phyloP scores from a whole-genome alignment of 176 grass and related monocot species.

The Oryza australiensis region DNA sequence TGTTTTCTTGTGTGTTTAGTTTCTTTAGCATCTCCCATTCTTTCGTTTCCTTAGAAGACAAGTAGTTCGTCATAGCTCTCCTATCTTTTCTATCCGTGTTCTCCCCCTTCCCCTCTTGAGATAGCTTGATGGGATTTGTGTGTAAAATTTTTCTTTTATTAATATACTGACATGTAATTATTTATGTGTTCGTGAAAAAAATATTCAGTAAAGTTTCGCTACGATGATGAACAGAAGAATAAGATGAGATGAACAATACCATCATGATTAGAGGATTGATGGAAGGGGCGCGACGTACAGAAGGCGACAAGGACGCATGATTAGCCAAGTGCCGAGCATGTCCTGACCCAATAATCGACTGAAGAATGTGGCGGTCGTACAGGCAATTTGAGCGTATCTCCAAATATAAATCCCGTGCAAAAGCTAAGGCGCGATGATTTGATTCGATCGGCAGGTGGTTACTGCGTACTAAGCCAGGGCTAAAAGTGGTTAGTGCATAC shows the following conservation, averaged over 20 bases:
- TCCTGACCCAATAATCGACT: conserved; percentile 20
- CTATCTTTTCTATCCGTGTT: too few relatives aligned
- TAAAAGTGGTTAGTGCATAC: conserved; percentile 15
- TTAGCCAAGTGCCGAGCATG: conserved; percentile 42
- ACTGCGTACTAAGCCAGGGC: not conserved
- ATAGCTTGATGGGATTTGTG: too few relatives aligned
- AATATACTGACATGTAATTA: too few relatives aligned
- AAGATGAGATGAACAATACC: not conserved
- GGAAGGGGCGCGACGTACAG: not conserved
- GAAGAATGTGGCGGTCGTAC: conserved; percentile 37
- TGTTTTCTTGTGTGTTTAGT: too few relatives aligned
- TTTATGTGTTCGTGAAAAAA: too few relatives aligned
- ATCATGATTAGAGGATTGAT: not conserved
- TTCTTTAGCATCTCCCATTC: too few relatives aligned
- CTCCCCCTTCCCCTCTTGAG: too few relatives aligned
- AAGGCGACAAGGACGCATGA: conserved; percentile 35
- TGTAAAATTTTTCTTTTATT: too few relatives aligned
- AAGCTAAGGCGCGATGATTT: conserved; percentile 30
- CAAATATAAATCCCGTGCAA: not conserved
- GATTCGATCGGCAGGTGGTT: conserved; percentile 9
- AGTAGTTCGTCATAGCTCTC: too few relatives aligned
- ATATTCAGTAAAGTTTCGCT: too few relatives aligned
- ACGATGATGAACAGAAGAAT: not conserved
- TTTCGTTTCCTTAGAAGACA: too few relatives aligned
- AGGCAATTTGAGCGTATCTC: conserved; percentile 38